Percentiles rank a stretch among this genome's conserved stretches.
Conservation (phyloP, 1,139 yeast genomes). For the Pichia sp. region DNA sequence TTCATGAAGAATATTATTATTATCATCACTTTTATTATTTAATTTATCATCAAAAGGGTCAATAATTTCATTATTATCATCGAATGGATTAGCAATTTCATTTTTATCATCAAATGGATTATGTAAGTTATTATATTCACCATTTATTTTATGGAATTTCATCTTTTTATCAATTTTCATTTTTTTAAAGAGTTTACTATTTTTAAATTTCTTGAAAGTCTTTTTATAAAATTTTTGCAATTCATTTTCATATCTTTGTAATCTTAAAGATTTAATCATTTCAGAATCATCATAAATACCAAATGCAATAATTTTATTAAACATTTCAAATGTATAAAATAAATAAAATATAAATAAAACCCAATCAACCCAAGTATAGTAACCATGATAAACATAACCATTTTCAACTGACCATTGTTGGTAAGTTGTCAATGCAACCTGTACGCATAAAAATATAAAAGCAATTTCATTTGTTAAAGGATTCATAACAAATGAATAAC, state of each 20-base stretch:
- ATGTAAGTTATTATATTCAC: neutral
- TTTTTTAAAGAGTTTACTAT: neutral
- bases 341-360: constrained; percentile 46
- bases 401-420: constrained; percentile 49
- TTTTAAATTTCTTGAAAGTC: constrained; percentile 2
- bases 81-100: neutral
- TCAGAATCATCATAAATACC: constrained; percentile 68
- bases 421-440: constrained; percentile 37
- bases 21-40: neutral
- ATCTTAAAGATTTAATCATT: constrained; percentile 46
- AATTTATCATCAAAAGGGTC: no score
- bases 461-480: constrained; percentile 27
- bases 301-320: constrained; percentile 58
- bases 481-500: constrained; percentile 29
- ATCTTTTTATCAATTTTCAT: no score
- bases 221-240: constrained; percentile 17
- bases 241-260: constrained; percentile 29
- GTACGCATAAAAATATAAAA: constrained; percentile 27
- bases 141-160: neutral
- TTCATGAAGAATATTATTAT: no score
- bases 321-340: constrained; percentile 58
- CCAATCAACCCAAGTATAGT: constrained; percentile 55
- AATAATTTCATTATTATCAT: no score
- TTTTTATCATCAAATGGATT: neutral
- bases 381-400: constrained; percentile 32